Conservation (phyloP, 371 early-diverging fungal species). For the Nosema muscidifuracis region DNA sequence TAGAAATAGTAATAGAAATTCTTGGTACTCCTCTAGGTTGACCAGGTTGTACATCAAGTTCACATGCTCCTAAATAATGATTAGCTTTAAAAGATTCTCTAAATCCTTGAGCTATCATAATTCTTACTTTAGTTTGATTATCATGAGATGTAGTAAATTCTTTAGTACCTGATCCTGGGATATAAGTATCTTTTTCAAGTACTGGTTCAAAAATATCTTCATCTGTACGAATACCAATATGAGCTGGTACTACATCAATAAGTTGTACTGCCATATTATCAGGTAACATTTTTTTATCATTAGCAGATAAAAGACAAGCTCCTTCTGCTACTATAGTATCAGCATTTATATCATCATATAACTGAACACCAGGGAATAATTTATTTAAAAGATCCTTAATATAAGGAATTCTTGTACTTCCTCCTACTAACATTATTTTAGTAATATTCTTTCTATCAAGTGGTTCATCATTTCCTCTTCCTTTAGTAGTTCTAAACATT, state of each 20-base stretch:
- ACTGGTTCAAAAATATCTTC: slow-evolving; percentile 89
- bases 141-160: slow-evolving; percentile 84
- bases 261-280: slow-evolving; percentile 71
- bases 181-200: slow-evolving; percentile 77
- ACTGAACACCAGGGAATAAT: slow-evolving; percentile 74
- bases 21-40: slow-evolving; percentile 66
- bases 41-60: slow-evolving; percentile 74
- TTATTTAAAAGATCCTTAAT: slow-evolving; percentile 89
- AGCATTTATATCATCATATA: slow-evolving; percentile 43
- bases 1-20: slow-evolving; percentile 69
- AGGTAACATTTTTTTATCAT: slow-evolving; percentile 71
- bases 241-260: slow-evolving; percentile 78
- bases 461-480: slow-evolving; percentile 18
- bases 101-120: slow-evolving; percentile 84
- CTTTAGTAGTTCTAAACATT: slow-evolving; percentile 22
- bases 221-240: slow-evolving; percentile 81
- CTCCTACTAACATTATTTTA: slow-evolving; percentile 95
- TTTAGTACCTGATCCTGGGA: slow-evolving; percentile 79
- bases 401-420: slow-evolving; percentile 98
- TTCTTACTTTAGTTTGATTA: slow-evolving; percentile 79
- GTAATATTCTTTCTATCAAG: slow-evolving; percentile 72
- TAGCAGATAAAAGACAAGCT: slow-evolving; percentile 90
- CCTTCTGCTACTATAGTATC: slow-evolving; percentile 89
- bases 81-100: slow-evolving; percentile 80
- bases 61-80: slow-evolving; percentile 82